Conservation (phyloP, 2,329 filamentous ascomycete species). For the Dothideomycetes sp. region DNA sequence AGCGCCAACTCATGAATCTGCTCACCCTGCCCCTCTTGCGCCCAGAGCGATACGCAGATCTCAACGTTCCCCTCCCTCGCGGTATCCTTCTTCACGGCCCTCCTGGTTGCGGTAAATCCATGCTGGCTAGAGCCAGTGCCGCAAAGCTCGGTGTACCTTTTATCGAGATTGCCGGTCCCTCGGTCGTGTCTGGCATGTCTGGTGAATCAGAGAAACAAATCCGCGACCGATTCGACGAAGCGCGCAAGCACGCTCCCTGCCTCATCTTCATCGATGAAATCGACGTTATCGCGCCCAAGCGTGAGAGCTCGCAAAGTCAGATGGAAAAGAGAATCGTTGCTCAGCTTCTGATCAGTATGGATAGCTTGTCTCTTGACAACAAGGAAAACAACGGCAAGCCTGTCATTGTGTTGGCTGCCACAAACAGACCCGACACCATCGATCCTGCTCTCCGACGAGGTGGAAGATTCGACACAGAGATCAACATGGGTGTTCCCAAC, state of each 20-base stretch:
- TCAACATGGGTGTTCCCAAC: conserved; percentile 81
- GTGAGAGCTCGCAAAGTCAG: conserved; percentile 72
- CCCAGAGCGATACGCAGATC: conserved; percentile 55
- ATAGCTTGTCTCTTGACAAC: conserved; percentile 58
- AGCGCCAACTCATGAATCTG: conserved; percentile 59
- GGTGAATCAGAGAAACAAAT: conserved; percentile 84
- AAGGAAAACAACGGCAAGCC: conserved; percentile 58
- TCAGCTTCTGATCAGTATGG: conserved; percentile 80
- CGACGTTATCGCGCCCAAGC: conserved; percentile 80
- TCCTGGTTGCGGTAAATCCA: conserved; percentile 78
- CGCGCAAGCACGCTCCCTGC: conserved; percentile 75
- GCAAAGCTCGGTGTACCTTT: conserved; percentile 68
- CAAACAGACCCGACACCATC: conserved; percentile 77
- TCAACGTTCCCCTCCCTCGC: conserved; percentile 60
- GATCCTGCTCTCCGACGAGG: conserved; percentile 67
- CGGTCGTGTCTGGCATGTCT: conserved; percentile 76
- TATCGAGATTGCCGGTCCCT: conserved; percentile 72
- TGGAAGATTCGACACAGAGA: conserved; percentile 71
- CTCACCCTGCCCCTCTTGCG: conserved; percentile 64
- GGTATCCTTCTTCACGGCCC: conserved; percentile 75
- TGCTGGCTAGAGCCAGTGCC: conserved; percentile 71
- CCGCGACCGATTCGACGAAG: conserved; percentile 77
- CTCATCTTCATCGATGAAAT: conserved; percentile 89
- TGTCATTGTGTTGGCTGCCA: conserved; percentile 84
- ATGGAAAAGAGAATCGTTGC: conserved; percentile 83